Base-by-base conservation (phyloP, 1,284 basidiomycete genomes). In the Microbotryum intermedium region DNA sequence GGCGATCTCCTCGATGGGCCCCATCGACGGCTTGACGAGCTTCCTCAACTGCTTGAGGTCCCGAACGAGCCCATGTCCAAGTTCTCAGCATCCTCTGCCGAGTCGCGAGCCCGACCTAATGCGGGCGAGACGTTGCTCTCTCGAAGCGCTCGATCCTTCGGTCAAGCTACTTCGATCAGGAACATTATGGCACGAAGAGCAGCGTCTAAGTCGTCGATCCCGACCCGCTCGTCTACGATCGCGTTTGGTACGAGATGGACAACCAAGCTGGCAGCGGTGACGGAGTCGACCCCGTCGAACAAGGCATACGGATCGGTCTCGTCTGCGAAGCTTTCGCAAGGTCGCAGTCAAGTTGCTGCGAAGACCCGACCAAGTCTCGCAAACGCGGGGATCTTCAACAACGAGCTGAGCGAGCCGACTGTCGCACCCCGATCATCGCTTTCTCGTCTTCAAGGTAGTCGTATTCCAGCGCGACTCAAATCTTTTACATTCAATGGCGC, bases 61-160 rank as follows among this genome's bases (percentile, higher is more conserved):
- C 64, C 64, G 18, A 11, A 6, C 43, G 61, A 61, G 10, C 62
- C 48, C 8, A 50, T 46, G 18, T 56, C 53, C 39, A 67, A 67
- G 30, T 67, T 67, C 44, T 64, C 62, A 7, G 59, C 48, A 11
- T 67, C 65, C 6, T 60, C 62, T 7, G 48, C 50, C 8, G 61
- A 61, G 28, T 64, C 62, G n/a, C 43, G 29, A 57, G 34, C 30
- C 6, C 30, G 20, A 13, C 21, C 51, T 34, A 13, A 23, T 13
- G 26, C 23, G 20, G 25, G 49, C 5, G 21, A 48, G 1, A 7
- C 21, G 2, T 20, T 51, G 11, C 18, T 60, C 23, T 47, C 49
- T 21, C 51, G 50, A 8, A 53, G 59, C 16, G 55, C 62, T 7
- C 34, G 55, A 6, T 53, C 59, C n/a, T 34, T 61, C 34, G 58